Conservation (phyloP, 1,139 yeast species). For the Kodamaea arcana region DNA sequence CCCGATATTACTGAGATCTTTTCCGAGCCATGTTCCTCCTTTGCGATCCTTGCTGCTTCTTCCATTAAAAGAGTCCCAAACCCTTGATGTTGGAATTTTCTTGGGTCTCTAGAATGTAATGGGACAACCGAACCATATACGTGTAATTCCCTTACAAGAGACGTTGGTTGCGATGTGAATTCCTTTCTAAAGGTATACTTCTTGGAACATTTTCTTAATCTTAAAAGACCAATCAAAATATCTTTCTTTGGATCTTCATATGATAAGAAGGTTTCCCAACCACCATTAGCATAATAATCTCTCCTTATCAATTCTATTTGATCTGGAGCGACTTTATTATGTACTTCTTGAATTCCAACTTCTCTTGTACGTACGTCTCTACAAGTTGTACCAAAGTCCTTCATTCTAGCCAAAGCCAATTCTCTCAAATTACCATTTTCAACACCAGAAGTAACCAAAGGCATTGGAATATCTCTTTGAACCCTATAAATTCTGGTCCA, state of each 20-base stretch:
- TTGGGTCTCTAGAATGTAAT: constrained; percentile 92
- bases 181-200: constrained; percentile 90
- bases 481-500: constrained; percentile 99
- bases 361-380: constrained; percentile 98
- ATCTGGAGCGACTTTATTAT: constrained; percentile 94
- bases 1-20: constrained; percentile 95
- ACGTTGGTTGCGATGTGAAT: constrained; percentile 76
- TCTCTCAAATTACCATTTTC: constrained; percentile 97
- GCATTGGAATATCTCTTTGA: constrained; percentile 99
- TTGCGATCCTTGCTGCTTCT: constrained; percentile 94
- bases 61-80: constrained; percentile 97
- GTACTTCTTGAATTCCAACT: constrained; percentile 98
- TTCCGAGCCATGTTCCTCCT: constrained; percentile 88
- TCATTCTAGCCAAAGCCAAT: constrained; percentile 94
- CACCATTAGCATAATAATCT: constrained; percentile 96
- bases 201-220: constrained; percentile 86
- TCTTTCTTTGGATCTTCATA: constrained; percentile 98
- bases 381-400: constrained; percentile 93
- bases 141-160: constrained; percentile 91
- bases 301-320: constrained; percentile 94
- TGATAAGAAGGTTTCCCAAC: constrained; percentile 96
- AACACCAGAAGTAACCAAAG: constrained; percentile 95
- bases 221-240: constrained; percentile 82
- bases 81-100: constrained; percentile 98
- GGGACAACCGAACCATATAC: constrained; percentile 98